Percentiles rank a stretch among this genome's conserved stretches.
These are phyloP conservation scores for Fonsecaea pedrosoi DNA, from an alignment of 2,329 filamentous ascomycete genomes.

Conservation along the genomic window DNA sequence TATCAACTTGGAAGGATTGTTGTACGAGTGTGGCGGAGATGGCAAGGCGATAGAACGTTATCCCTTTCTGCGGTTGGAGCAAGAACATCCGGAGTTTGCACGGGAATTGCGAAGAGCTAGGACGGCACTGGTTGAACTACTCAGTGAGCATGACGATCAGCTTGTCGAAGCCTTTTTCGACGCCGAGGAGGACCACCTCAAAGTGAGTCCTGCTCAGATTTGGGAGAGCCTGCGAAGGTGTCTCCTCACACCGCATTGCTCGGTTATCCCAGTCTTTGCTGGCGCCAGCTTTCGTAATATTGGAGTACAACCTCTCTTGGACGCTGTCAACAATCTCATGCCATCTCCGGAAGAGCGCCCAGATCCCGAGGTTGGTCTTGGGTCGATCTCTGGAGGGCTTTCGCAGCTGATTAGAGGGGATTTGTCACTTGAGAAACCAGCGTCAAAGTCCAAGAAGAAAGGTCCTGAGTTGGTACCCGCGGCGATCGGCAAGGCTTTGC, in stretches of 20 bases:
- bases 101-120: conserved; percentile 78
- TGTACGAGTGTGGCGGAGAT: conserved; percentile 72
- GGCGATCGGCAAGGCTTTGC: conserved; percentile 65
- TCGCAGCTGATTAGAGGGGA: conserved; percentile 57
- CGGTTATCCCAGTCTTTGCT: conserved; percentile 84
- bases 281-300: conserved; percentile 94
- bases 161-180: conserved; percentile 87
- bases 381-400: conserved; percentile 62
- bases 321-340: conserved; percentile 85
- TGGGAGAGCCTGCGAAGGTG: conserved; percentile 75
- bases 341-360: conserved; percentile 82
- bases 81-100: conserved; percentile 58
- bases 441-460: conserved; percentile 52
- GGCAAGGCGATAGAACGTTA: conserved; percentile 67
- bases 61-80: conserved; percentile 60
- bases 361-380: conserved; percentile 77
- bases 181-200: conserved; percentile 72
- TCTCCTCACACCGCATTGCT: conserved; percentile 71
- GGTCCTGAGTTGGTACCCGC: conserved; percentile 41
- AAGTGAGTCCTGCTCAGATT: conserved; percentile 70
- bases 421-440: conserved; percentile 47
- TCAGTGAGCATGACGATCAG: conserved; percentile 86
- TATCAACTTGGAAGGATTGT: conserved; percentile 74
- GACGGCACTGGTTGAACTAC: conserved; percentile 76
- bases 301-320: conserved; percentile 88